Base-by-base conservation (phyloP, 305 asterid species). In the Fraxinus baroniana region DNA sequence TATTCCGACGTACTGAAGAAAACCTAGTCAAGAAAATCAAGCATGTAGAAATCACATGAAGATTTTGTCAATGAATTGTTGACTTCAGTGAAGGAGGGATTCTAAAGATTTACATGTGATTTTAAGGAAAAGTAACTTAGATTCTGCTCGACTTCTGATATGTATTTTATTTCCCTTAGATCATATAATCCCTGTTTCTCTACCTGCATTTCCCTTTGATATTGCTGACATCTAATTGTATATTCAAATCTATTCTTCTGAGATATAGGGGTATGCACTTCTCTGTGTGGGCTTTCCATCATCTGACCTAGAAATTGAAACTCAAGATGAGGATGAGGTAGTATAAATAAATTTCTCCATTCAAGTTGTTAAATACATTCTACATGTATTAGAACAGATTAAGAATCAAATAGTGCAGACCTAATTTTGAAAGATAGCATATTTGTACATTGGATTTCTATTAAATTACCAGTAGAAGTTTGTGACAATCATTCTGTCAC, bases 251-350 rank as follows among this genome's bases (percentile, higher is more conserved):
- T 76, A 37, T 85, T 79, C 66, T 39, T 86, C 39, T 87, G 82
- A 81, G 76, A 71, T 87, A 86, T 83, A 95, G 99, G 99, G 99
- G 8, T 96, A 96, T 91, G 99, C 99, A 18, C 98, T 96, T 86
- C 94, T 96, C 18, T 96, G 99, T 35, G 99, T 94, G 82, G 98
- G 99, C 85, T 93, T 87, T 88, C 99, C 99, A 1, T 91, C 94
- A 52, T 92, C 99, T 74, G 99, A 96, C 86, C 90, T 96, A 77
- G 98, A 91, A 91, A 98, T 96, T 77, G 99, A 94, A 89, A 96
- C 99, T 62, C 98, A 96, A 85, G 98, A 96, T 66, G 98, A 96
- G 88, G 99, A 96, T 82, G 99, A 96, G 99, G 99, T 96, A 91
- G 66, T 78, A n/a, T 52, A 62, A 78, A 60, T 35, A 18, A 7